Evolutionary conservation across 345 rosid species (phyloP).

Genomic region (Citrus hindsii): DNA sequence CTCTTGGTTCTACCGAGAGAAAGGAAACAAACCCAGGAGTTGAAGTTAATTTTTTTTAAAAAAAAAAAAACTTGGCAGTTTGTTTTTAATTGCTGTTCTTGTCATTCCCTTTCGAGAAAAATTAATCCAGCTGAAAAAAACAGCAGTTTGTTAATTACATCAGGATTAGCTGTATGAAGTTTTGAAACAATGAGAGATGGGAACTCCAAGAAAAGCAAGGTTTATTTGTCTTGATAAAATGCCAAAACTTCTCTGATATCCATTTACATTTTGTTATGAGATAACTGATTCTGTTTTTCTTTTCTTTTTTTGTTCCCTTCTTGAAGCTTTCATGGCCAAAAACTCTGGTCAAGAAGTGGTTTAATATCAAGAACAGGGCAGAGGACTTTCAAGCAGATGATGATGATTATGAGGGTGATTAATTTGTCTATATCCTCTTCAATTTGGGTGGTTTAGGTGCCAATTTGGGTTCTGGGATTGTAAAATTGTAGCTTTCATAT

Average conservation of each 20-base stretch:
- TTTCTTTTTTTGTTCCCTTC: not conserved
- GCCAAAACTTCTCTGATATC: conserved; percentile 8
- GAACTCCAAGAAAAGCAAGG: conserved; percentile 82
- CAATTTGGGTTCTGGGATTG: conserved; percentile 14
- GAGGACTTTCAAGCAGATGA: conserved; percentile 86
- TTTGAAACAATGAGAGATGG: conserved; percentile 80
- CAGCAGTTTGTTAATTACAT: conserved; percentile 7
- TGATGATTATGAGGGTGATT: conserved; percentile 44
- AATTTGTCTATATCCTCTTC: not conserved
- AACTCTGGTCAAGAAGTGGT: conserved; percentile 95
- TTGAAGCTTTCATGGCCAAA: conserved; percentile 93
- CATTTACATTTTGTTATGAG: conserved; percentile 11
- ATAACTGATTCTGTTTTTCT: conserved; percentile 13
- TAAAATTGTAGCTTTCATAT: conserved; percentile 14
- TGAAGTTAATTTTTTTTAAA: not conserved
- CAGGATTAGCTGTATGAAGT: conserved; percentile 45
- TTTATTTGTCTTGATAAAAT: conserved; percentile 37
- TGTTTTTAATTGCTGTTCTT: not conserved
- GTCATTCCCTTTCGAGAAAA: conserved; percentile 17
- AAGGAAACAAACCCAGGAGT: not conserved
- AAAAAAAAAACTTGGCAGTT: not conserved
- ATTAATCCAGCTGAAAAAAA: conserved; percentile 1
- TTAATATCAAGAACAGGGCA: conserved; percentile 75
- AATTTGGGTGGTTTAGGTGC: conserved; percentile 2
- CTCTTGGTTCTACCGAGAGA: not conserved